Evolutionary conservation across 106 monocot species (phyloP), one percentile per base, ranked within the genome.

Genomic region (Phalaenopsis aphrodite): DNA sequence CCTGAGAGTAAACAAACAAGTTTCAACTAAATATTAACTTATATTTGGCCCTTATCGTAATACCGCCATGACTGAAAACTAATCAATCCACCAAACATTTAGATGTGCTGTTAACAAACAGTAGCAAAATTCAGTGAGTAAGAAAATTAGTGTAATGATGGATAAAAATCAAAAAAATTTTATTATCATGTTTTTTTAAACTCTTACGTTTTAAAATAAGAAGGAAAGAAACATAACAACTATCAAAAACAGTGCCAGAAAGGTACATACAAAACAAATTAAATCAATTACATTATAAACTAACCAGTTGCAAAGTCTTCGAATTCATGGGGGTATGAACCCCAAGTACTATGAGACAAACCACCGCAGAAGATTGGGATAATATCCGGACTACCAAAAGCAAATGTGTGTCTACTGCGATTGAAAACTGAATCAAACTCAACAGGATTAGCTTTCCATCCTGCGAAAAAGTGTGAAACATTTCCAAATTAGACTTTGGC

Each of bases 341-440:
- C 83, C 96, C 96, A 96, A 19, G 90, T 93, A 77, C 90, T 84
- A 81, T 93, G 96, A 46, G 84, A 77, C 52, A 96, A 36, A 47
- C 65, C 79, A 77, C 90, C 77, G 75, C 96, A 96, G 78, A 96
- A 96, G 58, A 96, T 96, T 14, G 96, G 96, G 83, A 96, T 75
- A 39, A 96, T 94, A 84, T 94, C 96, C 56, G 96, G 96, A 85
- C 96, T 96, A 23, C 96, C 96, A 85, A 87, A 96, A 43, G 96
- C 86, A 86, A 96, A 87, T 12, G 91, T 93, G 45, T 96, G 93
- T 3, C 83, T 82, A 80, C 93, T 93, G 41, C 80, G 81, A 65
- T 96, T 96, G 86, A 96, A 96, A 76, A 96, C 92, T 36, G 96
- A 96, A 82, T 96, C 96, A 81, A 96, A 96, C 85, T 94, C 93